A percentile compares a stretch with the other conserved stretches of the same genome.
Evolutionary conservation across 2,329 filamentous ascomycete genomes (phyloP).

Genomic region (Decorospora gaudefroyi): DNA sequence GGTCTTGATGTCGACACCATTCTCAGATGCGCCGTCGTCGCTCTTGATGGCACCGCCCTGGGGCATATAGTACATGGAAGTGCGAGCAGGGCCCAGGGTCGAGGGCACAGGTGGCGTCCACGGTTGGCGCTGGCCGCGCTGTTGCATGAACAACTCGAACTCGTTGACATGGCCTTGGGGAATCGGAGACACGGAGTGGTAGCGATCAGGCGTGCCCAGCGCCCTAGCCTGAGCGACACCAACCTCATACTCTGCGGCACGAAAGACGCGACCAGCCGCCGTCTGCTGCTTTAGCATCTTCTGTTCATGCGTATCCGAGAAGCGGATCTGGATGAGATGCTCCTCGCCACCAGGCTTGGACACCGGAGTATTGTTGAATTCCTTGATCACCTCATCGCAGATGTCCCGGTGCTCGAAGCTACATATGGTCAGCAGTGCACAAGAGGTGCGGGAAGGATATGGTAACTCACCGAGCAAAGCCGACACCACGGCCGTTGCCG

Average conservation of each 20-base stretch:
- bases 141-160: slow-evolving; percentile 48
- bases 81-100: slow-evolving; percentile 40
- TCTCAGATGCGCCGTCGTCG: slow-evolving; percentile 38
- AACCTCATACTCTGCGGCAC: slow-evolving; percentile 82
- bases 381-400: slow-evolving; percentile 85
- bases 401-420: slow-evolving; percentile 90
- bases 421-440: slow-evolving; percentile 9
- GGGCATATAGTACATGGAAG: slow-evolving; percentile 34
- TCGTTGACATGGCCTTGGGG: slow-evolving; percentile 43
- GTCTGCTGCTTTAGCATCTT: slow-evolving; percentile 97
- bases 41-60: slow-evolving; percentile 34
- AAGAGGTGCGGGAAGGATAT: neutral
- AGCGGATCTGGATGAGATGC: slow-evolving; percentile 87
- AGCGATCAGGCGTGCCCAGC: slow-evolving; percentile 41
- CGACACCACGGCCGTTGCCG: slow-evolving; percentile 93
- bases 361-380: slow-evolving; percentile 73
- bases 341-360: slow-evolving; percentile 68
- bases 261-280: slow-evolving; percentile 91
- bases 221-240: slow-evolving; percentile 49
- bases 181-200: slow-evolving; percentile 42
- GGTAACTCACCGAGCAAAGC: slow-evolving; percentile 81
- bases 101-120: slow-evolving; percentile 45
- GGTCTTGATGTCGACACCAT: slow-evolving; percentile 37
- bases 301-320: slow-evolving; percentile 94
- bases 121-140: slow-evolving; percentile 41